phyloP scores from a whole-genome alignment of 2,329 filamentous ascomycete genomes.

The Epichloe sp. region DNA sequence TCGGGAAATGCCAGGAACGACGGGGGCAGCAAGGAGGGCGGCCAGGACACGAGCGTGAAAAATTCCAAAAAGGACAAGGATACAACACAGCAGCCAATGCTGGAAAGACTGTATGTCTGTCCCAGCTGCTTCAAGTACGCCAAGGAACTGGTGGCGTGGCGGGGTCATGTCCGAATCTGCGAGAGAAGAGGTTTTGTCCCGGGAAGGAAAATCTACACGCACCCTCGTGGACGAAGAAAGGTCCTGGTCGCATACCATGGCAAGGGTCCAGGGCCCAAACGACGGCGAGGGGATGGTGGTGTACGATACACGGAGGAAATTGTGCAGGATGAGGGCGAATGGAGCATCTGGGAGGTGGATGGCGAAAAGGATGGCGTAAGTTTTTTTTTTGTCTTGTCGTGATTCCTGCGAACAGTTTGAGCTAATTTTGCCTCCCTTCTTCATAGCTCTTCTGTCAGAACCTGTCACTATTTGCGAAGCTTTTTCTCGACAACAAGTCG shows the following conservation, averaged over 20 bases:
- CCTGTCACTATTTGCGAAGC: slow-evolving; percentile 86
- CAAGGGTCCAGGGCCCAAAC: slow-evolving; percentile 21
- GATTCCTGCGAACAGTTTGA: not conserved
- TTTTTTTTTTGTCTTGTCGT: slow-evolving; percentile 6
- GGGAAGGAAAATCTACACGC: slow-evolving; percentile 61
- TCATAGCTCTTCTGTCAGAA: slow-evolving; percentile 77
- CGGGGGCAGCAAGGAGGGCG: slow-evolving; percentile 15
- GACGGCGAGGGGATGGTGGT: slow-evolving; percentile 23
- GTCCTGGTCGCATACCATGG: slow-evolving; percentile 23
- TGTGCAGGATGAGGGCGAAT: slow-evolving; percentile 53
- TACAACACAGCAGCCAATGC: slow-evolving; percentile 26
- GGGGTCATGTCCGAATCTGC: slow-evolving; percentile 45
- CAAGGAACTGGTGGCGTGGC: slow-evolving; percentile 45
- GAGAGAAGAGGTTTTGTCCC: slow-evolving; percentile 38
- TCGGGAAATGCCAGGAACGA: slow-evolving; percentile 16
- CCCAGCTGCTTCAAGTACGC: slow-evolving; percentile 92
- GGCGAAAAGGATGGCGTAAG: slow-evolving; percentile 67
- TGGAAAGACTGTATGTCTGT: slow-evolving; percentile 72
- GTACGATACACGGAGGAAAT: slow-evolving; percentile 28
- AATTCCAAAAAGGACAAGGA: slow-evolving; percentile 22
- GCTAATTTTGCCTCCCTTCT: not conserved
- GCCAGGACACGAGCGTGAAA: slow-evolving; percentile 16
- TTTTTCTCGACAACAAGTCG: slow-evolving; percentile 96
- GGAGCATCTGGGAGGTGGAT: slow-evolving; percentile 86
- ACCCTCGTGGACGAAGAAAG: slow-evolving; percentile 33